These are phyloP conservation scores for Petunia axillaris DNA, from an alignment of 257 asterid genomes.

Conservation along the genomic window DNA sequence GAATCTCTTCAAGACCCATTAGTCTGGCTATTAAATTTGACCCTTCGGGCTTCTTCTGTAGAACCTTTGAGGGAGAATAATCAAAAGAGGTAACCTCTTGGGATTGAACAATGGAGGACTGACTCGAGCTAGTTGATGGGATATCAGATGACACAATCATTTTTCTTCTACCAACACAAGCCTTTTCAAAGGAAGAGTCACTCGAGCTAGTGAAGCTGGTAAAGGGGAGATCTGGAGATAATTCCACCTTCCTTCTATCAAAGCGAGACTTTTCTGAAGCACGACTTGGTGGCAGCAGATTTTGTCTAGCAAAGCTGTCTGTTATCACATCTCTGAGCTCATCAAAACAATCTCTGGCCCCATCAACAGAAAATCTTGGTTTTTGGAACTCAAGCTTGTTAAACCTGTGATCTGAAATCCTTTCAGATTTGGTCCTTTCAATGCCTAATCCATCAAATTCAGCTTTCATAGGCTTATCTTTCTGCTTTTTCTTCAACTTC, in stretches of 20 bases:
- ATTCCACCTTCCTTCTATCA: constrained; percentile 21
- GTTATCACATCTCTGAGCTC: constrained; percentile 70
- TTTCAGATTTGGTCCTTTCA: constrained; percentile 42
- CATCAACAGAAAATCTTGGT: constrained; percentile 49
- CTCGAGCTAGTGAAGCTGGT: constrained; percentile 19
- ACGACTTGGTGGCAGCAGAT: constrained; percentile 46
- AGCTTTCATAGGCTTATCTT: constrained; percentile 33
- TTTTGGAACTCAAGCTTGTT: constrained; percentile 38
- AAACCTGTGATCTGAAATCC: constrained; percentile 34
- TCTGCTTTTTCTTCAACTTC: constrained; percentile 47
- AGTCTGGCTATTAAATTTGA: constrained; percentile 73
- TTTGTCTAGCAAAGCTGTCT: constrained; percentile 65
- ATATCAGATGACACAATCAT: constrained; percentile 41
- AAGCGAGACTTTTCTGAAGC: constrained; percentile 27
- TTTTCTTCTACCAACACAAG: constrained; percentile 29
- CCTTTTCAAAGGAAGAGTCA: constrained; percentile 29
- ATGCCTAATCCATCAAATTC: constrained; percentile 25
- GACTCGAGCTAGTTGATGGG: constrained; percentile 61
- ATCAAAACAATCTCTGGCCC: constrained; percentile 60
- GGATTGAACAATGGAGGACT: constrained; percentile 48
- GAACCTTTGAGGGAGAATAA: constrained; percentile 39
- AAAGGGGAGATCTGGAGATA: constrained; percentile 15
- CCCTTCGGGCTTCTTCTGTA: constrained; percentile 45
- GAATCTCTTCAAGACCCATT: constrained; percentile 70
- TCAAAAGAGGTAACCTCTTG: constrained; percentile 43